phyloP scores from a whole-genome alignment of 2,329 filamentous ascomycete species.

The Chaetomiaceae sp. region DNA sequence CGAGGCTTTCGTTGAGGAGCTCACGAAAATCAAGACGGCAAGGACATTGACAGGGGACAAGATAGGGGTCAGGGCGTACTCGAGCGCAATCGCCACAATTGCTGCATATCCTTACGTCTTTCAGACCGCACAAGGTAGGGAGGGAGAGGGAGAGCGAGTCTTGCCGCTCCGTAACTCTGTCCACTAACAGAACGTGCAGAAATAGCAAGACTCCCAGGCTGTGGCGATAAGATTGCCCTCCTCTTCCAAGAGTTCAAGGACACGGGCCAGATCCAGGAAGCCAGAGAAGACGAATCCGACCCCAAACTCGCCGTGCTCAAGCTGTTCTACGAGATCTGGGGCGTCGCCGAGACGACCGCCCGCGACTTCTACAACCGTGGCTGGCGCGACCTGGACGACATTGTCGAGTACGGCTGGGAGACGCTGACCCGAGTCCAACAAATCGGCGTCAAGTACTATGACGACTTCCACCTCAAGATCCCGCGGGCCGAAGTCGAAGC shows the following conservation, averaged over 20 bases:
- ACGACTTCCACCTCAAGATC: constrained; percentile 72
- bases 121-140: constrained; percentile 38
- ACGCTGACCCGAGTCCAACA: constrained; percentile 75
- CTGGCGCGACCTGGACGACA: constrained; percentile 81
- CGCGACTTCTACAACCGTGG: constrained; percentile 74
- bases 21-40: constrained; percentile 69
- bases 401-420: constrained; percentile 78
- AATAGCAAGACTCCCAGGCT: constrained; percentile 65
- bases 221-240: constrained; percentile 71
- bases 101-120: constrained; percentile 68
- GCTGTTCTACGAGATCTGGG: constrained; percentile 82
- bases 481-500: constrained; percentile 67
- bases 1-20: constrained; percentile 64
- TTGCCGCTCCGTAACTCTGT: neutral
- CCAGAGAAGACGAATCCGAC: constrained; percentile 60
- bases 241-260: constrained; percentile 71
- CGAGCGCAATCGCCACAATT: constrained; percentile 76
- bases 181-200: constrained; percentile 34
- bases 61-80: constrained; percentile 81
- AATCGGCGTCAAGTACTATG: constrained; percentile 90
- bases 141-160: no score
- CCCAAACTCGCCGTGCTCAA: constrained; percentile 60
- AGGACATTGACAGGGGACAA: constrained; percentile 69
- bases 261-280: constrained; percentile 58
- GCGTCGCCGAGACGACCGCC: constrained; percentile 79